Conservation (phyloP, 2,329 filamentous ascomycete species). For the Fusarium pseudoanthophilum region DNA sequence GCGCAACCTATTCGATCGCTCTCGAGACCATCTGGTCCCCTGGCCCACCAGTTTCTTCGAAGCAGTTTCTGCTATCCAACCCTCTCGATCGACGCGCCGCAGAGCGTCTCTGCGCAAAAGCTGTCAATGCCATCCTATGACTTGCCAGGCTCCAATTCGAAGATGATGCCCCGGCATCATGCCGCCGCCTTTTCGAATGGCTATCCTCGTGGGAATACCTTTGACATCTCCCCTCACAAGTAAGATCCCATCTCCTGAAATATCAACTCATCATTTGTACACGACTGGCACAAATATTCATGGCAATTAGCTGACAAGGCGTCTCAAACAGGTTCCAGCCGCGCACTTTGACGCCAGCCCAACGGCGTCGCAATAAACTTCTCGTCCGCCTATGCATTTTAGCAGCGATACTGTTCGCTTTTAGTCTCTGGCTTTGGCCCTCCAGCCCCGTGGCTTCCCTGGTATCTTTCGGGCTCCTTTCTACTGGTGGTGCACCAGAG, state of each 20-base stretch:
- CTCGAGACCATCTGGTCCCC: neutral
- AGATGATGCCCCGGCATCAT: constrained; percentile 89
- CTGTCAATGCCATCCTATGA: constrained; percentile 48
- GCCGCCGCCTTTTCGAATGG: constrained; percentile 82
- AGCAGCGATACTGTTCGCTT: constrained; percentile 68
- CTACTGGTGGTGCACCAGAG: constrained; percentile 75
- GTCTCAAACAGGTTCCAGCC: constrained; percentile 73
- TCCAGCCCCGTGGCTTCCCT: constrained; percentile 69
- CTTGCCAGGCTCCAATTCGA: constrained; percentile 52
- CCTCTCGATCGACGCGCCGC: constrained; percentile 26
- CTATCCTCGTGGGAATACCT: constrained; percentile 80
- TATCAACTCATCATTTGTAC: neutral
- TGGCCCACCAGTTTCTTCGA: neutral
- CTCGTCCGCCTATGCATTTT: constrained; percentile 73
- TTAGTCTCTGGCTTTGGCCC: constrained; percentile 82
- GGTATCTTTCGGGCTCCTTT: constrained; percentile 76
- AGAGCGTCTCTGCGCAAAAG: constrained; percentile 37
- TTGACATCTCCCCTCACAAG: constrained; percentile 91
- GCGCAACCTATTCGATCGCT: constrained; percentile 2
- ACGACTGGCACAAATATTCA: neutral
- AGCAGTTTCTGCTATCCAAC: neutral
- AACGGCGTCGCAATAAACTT: constrained; percentile 78
- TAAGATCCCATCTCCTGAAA: constrained; percentile 55
- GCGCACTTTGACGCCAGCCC: constrained; percentile 75
- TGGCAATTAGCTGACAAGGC: constrained; percentile 21